Evolutionary conservation across 805 yeast genomes (phyloP), one percentile per base, ranked within the genome.

Genomic region (Metschnikowia baotianmanensis): DNA sequence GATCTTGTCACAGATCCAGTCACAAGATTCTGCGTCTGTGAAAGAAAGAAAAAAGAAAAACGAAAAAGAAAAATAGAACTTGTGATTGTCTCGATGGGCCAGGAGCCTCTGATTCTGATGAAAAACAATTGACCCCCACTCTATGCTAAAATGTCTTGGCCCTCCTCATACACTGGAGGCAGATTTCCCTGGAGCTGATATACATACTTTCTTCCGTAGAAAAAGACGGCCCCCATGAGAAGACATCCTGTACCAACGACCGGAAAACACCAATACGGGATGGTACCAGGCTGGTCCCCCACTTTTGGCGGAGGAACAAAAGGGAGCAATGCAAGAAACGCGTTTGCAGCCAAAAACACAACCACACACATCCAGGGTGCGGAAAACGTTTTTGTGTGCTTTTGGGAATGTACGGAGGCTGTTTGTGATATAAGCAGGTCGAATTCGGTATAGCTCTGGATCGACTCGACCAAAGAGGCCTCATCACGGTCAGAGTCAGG

Each of bases 261-360:
- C 0, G 83, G 82, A 51, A 77, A 76, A n/a, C 77, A 71, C 67
- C 73, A 79, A 50, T 74, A 79, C 1, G 83, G 82, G 38, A 77
- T 67, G 6, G 53, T 51, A 3, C 44, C 45, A 24, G 43, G 43
- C 5, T 52, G 51, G 1, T 51, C 54, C 18, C 59, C 61, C 1
- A 51, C 43, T 18, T 59, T 52, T 3, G 78, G 77, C 0, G 82
- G 82, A 3, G 78, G 79, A 0, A 78, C 59, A 56, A 78, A 78
- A 3, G 83, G 83, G 42, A 78, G 69, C 6, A 78, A 36, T 1
- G 81, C 77, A 45, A 78, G 61, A 40, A 76, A 75, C 4, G 76
- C 9, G 46, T 78, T 77, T 6, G 78, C 67, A 1, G 60, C 3
- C 11, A 77, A 50, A 48, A 77, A 79, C 1, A 76, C 42, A 1